Percentiles rank a stretch among this genome's conserved stretches.
These are phyloP conservation scores for Artemisia tridentata DNA, from an alignment of 129 eudicot species.

Conservation along the genomic window DNA sequence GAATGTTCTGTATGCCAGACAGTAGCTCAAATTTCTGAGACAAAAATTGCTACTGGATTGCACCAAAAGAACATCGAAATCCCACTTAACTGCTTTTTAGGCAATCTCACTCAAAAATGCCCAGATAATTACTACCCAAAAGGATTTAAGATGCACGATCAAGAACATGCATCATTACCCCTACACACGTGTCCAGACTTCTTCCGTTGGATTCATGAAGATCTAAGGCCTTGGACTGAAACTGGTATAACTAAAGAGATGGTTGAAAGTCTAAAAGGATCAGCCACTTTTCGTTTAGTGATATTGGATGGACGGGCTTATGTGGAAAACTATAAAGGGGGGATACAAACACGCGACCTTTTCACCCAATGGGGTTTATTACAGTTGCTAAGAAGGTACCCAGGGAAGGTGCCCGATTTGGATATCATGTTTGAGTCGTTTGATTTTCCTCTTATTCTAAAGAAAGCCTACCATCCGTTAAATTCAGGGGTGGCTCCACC, in stretches of 20 bases:
- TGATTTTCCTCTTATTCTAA: slow-evolving; percentile 64
- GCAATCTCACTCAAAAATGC: slow-evolving; percentile 43
- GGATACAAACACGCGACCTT: slow-evolving; percentile 66
- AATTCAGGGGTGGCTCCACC: slow-evolving; percentile 52
- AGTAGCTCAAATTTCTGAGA: slow-evolving; percentile 13
- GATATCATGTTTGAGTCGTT: slow-evolving; percentile 85
- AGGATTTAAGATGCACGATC: slow-evolving; percentile 20
- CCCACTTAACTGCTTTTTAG: slow-evolving; percentile 50
- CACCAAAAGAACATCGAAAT: slow-evolving; percentile 26
- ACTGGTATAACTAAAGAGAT: slow-evolving; percentile 66
- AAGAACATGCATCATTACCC: slow-evolving; percentile 22
- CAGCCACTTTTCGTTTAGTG: slow-evolving; percentile 74
- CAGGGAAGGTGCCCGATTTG: slow-evolving; percentile 77
- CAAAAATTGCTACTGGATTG: slow-evolving; percentile 4
- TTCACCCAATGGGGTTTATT: slow-evolving; percentile 84
- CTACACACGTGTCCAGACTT: slow-evolving; percentile 61
- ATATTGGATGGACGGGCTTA: slow-evolving; percentile 66
- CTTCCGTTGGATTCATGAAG: slow-evolving; percentile 82
- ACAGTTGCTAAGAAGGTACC: slow-evolving; percentile 82
- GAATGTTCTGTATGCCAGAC: slow-evolving; percentile 34
- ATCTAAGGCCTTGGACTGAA: slow-evolving; percentile 77
- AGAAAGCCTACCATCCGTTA: slow-evolving; percentile 23
- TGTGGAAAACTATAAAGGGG: slow-evolving; percentile 43
- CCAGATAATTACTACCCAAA: slow-evolving; percentile 62
- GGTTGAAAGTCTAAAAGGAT: slow-evolving; percentile 51